Percentiles rank a stretch among this genome's conserved stretches.
phyloP scores from a whole-genome alignment of 306 rosid genomes.

The peach (Prunus persica) region DNA sequence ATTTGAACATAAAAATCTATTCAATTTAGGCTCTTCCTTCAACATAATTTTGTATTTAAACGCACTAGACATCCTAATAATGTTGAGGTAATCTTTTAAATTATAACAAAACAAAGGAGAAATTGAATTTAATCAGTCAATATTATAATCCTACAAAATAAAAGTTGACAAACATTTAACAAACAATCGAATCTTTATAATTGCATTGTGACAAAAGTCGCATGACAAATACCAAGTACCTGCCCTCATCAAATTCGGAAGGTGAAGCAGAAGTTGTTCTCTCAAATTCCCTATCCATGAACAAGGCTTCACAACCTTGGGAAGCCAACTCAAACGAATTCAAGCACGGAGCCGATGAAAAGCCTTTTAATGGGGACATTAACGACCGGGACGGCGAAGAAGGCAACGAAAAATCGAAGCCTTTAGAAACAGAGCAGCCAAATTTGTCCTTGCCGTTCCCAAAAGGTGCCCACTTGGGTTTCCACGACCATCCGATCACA shows the following conservation, averaged over 20 bases:
- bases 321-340: not conserved
- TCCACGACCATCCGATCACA: constrained; percentile 92
- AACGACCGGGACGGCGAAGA: constrained; percentile 9
- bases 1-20: not conserved
- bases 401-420: constrained; percentile 11
- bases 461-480: constrained; percentile 69
- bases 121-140: too few species aligned
- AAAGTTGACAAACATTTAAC: not conserved
- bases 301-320: constrained; percentile 11
- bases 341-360: constrained; percentile 7
- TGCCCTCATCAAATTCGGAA: constrained; percentile 15
- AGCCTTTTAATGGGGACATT: not conserved
- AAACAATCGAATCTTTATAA: not conserved
- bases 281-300: not conserved
- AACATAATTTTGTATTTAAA: too few species aligned
- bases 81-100: too few species aligned
- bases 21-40: not conserved
- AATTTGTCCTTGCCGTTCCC: constrained; percentile 25
- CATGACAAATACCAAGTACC: constrained; percentile 31
- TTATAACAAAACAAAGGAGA: too few species aligned
- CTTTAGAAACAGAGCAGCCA: not conserved
- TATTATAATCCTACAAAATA: too few species aligned
- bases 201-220: not conserved
- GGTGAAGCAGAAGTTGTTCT: constrained; percentile 23
- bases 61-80: too few species aligned